These are phyloP conservation scores for Boletus subparvulus DNA, from an alignment of 768 basidiomycete genomes.

Conservation along the genomic window DNA sequence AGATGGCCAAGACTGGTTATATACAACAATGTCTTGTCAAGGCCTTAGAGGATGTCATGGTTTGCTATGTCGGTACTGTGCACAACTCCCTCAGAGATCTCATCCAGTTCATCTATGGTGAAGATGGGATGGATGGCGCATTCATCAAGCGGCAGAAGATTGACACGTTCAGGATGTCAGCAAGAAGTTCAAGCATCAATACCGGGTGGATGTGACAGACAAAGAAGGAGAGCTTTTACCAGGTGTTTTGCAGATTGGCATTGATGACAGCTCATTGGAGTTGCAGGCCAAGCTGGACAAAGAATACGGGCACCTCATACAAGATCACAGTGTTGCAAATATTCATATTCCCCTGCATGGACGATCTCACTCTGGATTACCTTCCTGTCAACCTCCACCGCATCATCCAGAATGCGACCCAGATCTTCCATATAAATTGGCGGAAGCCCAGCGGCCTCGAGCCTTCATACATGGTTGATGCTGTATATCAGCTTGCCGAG, in stretches of 20 bases:
- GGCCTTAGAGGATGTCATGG: constrained; percentile 95
- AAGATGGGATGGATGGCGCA: constrained; percentile 98
- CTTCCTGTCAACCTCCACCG: constrained; percentile 95
- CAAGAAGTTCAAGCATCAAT: constrained; percentile 84
- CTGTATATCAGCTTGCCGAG: constrained; percentile 67
- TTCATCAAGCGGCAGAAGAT: constrained; percentile 95
- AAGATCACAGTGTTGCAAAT: constrained; percentile 78
- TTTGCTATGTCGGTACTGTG: constrained; percentile 97
- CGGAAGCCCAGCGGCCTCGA: constrained; percentile 92
- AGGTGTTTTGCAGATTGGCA: constrained; percentile 80
- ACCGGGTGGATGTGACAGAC: constrained; percentile 91
- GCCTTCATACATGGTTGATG: constrained; percentile 81
- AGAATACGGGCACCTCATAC: constrained; percentile 61
- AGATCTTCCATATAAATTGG: constrained; percentile 96
- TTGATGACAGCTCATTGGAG: constrained; percentile 81
- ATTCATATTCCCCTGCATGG: constrained; percentile 79
- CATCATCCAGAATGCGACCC: constrained; percentile 91
- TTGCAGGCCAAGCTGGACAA: constrained; percentile 84
- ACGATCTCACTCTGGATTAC: constrained; percentile 72
- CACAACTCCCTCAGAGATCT: constrained; percentile 96
- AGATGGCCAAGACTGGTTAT: constrained; percentile 99
- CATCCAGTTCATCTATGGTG: constrained; percentile 94
- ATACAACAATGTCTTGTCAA: constrained; percentile 98
- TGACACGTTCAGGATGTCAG: constrained; percentile 79
- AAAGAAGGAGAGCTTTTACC: constrained; percentile 66